phyloP scores from a whole-genome alignment of 495 filamentous ascomycete genomes.

The Aspergillus funiculosus region DNA sequence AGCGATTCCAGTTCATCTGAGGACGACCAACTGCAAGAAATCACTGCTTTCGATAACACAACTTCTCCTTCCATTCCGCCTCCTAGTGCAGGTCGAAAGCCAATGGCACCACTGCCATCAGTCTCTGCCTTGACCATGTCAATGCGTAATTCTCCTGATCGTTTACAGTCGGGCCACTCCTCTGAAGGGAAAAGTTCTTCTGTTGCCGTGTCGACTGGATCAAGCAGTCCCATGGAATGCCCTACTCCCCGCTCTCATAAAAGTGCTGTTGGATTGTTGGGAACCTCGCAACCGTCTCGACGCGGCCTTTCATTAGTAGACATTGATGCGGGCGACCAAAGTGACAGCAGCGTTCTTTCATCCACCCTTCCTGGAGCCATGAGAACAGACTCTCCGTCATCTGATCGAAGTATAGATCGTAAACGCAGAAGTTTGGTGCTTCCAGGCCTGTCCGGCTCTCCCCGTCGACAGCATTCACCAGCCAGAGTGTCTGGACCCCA shows the following conservation, averaged over 20 bases:
- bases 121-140: constrained; percentile 41
- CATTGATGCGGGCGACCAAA: constrained; percentile 69
- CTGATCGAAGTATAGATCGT: constrained; percentile 75
- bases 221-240: constrained; percentile 86
- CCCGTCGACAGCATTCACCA: constrained; percentile 81
- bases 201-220: constrained; percentile 62
- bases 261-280: constrained; percentile 56
- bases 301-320: constrained; percentile 69
- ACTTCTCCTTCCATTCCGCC: constrained; percentile 6
- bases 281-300: constrained; percentile 58
- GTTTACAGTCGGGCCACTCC: constrained; percentile 22
- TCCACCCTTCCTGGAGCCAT: constrained; percentile 61
- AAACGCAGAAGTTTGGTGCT: constrained; percentile 80
- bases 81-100: constrained; percentile 10
- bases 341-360: constrained; percentile 86
- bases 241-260: constrained; percentile 85
- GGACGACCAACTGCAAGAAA: constrained; percentile 39
- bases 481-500: constrained; percentile 67
- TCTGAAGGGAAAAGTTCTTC: constrained; percentile 52
- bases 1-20: constrained; percentile 62
- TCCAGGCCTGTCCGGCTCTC: constrained; percentile 62
- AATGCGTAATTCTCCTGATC: constrained; percentile 39
- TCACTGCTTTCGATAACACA: constrained; percentile 11
- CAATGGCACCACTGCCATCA: constrained; percentile 20
- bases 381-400: constrained; percentile 84